phyloP scores from a whole-genome alignment of 495 filamentous ascomycete genomes.

The Aspergillus olivimuriae region DNA sequence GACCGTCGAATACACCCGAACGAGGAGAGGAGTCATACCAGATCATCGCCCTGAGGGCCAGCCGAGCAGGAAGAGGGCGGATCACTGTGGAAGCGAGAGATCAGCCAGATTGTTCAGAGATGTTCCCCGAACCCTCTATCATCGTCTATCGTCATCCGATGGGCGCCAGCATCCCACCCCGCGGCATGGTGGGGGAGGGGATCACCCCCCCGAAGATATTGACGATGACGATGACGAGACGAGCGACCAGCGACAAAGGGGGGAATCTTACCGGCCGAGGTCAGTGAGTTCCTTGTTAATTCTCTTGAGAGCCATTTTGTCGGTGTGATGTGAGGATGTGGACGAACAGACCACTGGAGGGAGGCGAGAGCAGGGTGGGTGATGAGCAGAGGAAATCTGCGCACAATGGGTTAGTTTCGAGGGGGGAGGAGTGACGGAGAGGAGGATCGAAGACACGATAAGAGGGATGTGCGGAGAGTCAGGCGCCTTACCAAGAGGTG shows the following conservation, averaged over 20 bases:
- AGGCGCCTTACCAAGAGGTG: constrained; percentile 19
- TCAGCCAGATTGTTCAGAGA: too few relatives aligned
- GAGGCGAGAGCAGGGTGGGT: not conserved
- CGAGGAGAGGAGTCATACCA: constrained; percentile 59
- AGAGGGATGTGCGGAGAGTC: too few relatives aligned
- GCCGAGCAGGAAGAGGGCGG: constrained; percentile 98
- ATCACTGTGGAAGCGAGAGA: constrained; percentile 78
- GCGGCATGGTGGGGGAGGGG: not conserved
- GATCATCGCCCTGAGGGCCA: constrained; percentile 91
- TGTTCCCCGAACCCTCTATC: too few relatives aligned
- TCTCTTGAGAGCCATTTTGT: constrained; percentile 93
- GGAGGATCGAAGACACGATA: constrained; percentile 4
- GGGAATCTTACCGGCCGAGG: constrained; percentile 81
- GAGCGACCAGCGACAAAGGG: not conserved
- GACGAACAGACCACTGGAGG: constrained; percentile 1
- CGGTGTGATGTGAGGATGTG: constrained; percentile 18
- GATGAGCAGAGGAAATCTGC: constrained; percentile 7
- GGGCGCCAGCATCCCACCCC: not conserved
- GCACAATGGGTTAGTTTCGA: not conserved
- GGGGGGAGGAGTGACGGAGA: constrained; percentile 2
- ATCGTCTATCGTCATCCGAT: not conserved
- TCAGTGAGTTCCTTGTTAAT: constrained; percentile 99
- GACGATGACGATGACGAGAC: not conserved
- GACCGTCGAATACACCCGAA: not conserved
- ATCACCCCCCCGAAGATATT: too few relatives aligned